phyloP scores from a whole-genome alignment of 2,329 filamentous ascomycete species.

The Fusarium sacchari region DNA sequence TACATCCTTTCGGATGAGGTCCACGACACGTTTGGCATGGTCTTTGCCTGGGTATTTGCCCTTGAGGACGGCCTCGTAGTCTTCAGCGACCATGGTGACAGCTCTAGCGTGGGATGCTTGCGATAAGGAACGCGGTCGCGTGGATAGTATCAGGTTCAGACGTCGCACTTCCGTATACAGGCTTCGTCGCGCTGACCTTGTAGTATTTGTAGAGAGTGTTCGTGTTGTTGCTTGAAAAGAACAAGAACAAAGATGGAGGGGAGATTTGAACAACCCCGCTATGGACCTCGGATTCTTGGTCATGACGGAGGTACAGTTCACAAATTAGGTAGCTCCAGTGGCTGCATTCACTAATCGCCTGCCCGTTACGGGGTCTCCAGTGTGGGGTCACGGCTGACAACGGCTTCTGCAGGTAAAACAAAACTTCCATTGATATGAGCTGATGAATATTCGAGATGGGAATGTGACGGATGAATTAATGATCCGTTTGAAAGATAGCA shows the following conservation, averaged over 20 bases:
- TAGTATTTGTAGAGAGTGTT: not conserved
- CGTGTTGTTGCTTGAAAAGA: not conserved
- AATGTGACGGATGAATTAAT: not conserved
- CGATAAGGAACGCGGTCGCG: not conserved
- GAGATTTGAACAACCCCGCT: conserved; percentile 34
- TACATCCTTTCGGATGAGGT: conserved; percentile 75
- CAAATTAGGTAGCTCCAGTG: conserved; percentile 41
- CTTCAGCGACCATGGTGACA: conserved; percentile 50
- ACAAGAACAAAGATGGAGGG: conserved; percentile 3
- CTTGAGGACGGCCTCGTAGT: conserved; percentile 64
- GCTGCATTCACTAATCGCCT: conserved; percentile 26
- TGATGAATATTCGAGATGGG: not conserved
- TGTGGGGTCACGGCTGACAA: conserved; percentile 22
- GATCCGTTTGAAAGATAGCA: not conserved
- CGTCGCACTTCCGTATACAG: not conserved
- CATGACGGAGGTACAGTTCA: conserved; percentile 29
- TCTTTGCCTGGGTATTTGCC: conserved; percentile 84
- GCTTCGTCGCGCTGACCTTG: not conserved
- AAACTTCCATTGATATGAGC: not conserved
- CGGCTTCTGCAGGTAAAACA: conserved; percentile 36
- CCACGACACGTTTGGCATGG: conserved; percentile 85
- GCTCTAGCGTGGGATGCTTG: conserved; percentile 3
- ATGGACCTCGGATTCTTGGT: conserved; percentile 21
- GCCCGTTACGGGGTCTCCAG: conserved; percentile 26
- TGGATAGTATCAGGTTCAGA: not conserved